phyloP scores from a whole-genome alignment of 139 green algal species.

The Deuterostichococcus epilithicus region DNA sequence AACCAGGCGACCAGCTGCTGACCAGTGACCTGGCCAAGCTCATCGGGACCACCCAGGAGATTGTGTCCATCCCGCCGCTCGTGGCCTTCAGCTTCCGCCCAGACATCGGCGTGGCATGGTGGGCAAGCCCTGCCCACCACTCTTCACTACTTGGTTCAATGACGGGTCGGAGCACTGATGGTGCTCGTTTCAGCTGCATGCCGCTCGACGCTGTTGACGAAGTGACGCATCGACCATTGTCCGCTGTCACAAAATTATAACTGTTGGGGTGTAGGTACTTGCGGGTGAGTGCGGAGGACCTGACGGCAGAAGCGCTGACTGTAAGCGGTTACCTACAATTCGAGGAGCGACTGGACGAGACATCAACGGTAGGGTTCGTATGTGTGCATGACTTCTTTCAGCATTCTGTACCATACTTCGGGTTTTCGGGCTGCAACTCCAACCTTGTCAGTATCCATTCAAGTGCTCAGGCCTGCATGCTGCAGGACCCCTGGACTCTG shows the following conservation, averaged over 20 bases:
- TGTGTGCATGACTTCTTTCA: not conserved
- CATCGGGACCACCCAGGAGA: not conserved
- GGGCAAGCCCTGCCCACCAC: too few species aligned
- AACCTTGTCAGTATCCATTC: not conserved
- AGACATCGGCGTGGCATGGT: not conserved
- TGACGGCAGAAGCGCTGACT: slow-evolving; percentile 49
- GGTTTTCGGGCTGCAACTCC: too few species aligned
- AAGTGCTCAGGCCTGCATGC: not conserved
- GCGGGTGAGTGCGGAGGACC: slow-evolving; percentile 41
- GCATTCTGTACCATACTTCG: not conserved
- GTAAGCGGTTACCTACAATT: slow-evolving; percentile 60
- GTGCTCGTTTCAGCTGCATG: too few species aligned
- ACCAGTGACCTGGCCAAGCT: not conserved
- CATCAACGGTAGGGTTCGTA: not conserved
- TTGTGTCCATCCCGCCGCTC: not conserved
- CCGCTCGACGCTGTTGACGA: too few species aligned
- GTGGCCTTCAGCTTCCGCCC: not conserved
- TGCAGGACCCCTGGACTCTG: slow-evolving; percentile 14
- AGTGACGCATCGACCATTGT: too few species aligned
- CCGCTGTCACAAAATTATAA: too few species aligned
- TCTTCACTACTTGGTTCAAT: too few species aligned
- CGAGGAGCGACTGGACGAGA: slow-evolving; percentile 57
- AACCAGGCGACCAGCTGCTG: not conserved
- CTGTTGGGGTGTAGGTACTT: slow-evolving; percentile 38
- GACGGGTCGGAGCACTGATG: too few species aligned